Conservation (phyloP, 2,329 filamentous ascomycete genomes). For the Boeremia lycopersici region DNA sequence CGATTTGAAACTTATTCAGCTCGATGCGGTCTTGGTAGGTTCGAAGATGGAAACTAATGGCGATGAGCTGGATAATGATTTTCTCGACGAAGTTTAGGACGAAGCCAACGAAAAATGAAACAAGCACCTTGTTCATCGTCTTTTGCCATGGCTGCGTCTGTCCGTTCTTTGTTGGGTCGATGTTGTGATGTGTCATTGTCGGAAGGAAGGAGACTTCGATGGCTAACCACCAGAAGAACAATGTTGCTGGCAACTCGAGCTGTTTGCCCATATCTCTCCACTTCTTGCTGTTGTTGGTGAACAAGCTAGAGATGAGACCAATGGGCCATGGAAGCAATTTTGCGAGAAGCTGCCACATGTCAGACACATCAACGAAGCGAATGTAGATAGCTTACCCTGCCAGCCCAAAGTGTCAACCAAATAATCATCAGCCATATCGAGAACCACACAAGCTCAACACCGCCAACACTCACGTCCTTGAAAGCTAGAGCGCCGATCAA, state of each 20-base stretch:
- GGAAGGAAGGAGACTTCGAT: constrained; percentile 85
- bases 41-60: constrained; percentile 87
- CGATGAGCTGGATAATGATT: constrained; percentile 92
- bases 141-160: constrained; percentile 71
- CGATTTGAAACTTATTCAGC: constrained; percentile 89
- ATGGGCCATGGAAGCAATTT: constrained; percentile 68
- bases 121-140: constrained; percentile 82
- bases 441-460: constrained; percentile 85
- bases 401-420: constrained; percentile 89
- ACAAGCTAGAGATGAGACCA: constrained; percentile 70
- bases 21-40: constrained; percentile 92
- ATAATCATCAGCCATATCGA: constrained; percentile 93
- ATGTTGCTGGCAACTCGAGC: constrained; percentile 80
- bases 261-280: constrained; percentile 89
- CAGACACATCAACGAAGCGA: constrained; percentile 6
- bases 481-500: constrained; percentile 68
- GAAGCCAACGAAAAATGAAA: constrained; percentile 80
- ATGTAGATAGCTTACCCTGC: constrained; percentile 51
- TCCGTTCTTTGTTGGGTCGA: constrained; percentile 45
- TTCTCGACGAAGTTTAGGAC: constrained; percentile 88
- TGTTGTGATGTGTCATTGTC: constrained; percentile 72
- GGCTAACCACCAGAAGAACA: constrained; percentile 92
- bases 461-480: constrained; percentile 69
- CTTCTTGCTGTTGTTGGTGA: constrained; percentile 88
- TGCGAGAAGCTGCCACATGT: constrained; percentile 58